Conservation (phyloP, 2,329 filamentous ascomycete species). For the Cladosporium sp. region DNA sequence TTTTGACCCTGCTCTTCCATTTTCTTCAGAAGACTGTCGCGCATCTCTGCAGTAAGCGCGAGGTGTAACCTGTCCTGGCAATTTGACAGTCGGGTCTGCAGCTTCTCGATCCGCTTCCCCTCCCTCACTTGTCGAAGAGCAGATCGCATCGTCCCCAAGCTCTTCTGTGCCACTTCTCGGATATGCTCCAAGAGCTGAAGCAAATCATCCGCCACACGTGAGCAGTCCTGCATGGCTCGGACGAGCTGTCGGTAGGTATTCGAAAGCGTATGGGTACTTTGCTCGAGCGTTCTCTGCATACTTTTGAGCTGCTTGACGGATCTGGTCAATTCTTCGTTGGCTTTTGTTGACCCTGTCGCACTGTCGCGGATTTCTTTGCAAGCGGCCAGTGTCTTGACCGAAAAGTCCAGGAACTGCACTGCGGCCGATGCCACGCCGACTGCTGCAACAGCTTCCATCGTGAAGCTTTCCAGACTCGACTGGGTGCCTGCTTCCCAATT, state of each 20-base stretch:
- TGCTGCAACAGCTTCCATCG: slow-evolving; percentile 3
- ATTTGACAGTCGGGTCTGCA: not conserved
- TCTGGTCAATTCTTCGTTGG: not conserved
- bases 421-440: slow-evolving; percentile 9
- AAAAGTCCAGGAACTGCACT: slow-evolving; percentile 12
- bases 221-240: not conserved
- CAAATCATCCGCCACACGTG: not conserved
- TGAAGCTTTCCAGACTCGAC: not conserved
- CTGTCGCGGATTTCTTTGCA: slow-evolving; percentile 21
- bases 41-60: not conserved
- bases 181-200: not conserved
- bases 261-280: not conserved
- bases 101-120: not conserved
- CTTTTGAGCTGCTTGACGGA: not conserved
- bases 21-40: not conserved
- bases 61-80: not conserved
- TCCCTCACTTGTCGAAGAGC: not conserved
- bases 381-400: not conserved
- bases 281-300: not conserved
- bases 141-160: not conserved
- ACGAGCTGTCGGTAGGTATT: not conserved
- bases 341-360: not conserved
- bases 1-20: not conserved
- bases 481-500: not conserved
- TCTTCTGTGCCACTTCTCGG: not conserved